Base-by-base conservation (phyloP, 495 filamentous ascomycete species). In the Talaromyces trachyspermus region DNA sequence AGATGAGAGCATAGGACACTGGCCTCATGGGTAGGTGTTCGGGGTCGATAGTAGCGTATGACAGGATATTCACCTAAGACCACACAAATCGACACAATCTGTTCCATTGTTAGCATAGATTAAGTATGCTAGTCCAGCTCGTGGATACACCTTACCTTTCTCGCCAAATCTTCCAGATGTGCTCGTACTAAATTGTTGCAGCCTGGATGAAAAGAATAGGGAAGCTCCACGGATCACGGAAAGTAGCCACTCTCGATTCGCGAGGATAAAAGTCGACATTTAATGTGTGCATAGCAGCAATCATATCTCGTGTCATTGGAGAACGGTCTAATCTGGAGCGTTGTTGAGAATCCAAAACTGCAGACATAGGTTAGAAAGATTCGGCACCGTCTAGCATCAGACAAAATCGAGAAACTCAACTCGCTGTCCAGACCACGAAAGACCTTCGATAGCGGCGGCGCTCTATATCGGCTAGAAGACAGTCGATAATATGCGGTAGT, bases 211-310 rank as follows among this genome's bases (percentile, higher is more conserved):
- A 84, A 98, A 98, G 66, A 9, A 91, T 77, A 3, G 88, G 90
- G 59, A 97, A 97, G 65, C 89, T 95, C 75, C 82, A 94, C 1
- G 94, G 91, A 62, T 97, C 92, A 47, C 85, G 75, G 52, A 97
- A 95, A 1, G 88, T 95, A 51, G 95, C 70, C 25, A 98, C 65
- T 56, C 88, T 87, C 10, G 94, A 95, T 69, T 98, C 92, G 48
- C 86, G 80, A 18, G 92, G 89, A 61, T 81, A 91, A 62, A 78
- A 98, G 62, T 95, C 85, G 62, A 95, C 71, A 27, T 87, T 85
- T 50, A 97, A 73, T 12, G 85, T 81, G 29, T 79, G 76, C 56
- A 85, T 83, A 33, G 72, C 75, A 8, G 75, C 83, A 54, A 95
- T 87, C 55, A 84, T 81, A 44, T 85, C 75, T 38, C 81, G 78